These are phyloP conservation scores for Cryptococcus sp. DNA, from an alignment of 1,284 basidiomycete species.

Conservation along the genomic window DNA sequence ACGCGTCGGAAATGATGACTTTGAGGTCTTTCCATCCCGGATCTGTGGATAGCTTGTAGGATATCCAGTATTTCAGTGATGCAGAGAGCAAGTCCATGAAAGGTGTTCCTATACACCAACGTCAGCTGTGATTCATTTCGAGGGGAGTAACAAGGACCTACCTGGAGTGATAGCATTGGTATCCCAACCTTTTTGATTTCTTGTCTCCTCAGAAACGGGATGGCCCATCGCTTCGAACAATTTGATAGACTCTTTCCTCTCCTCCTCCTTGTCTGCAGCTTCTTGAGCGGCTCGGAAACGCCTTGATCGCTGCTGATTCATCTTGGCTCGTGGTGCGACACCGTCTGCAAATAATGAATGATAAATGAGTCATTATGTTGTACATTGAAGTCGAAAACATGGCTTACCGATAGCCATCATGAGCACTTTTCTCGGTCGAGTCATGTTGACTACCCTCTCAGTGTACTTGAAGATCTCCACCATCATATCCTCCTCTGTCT, in stretches of 20 bases:
- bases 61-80: slow-evolving; percentile 94
- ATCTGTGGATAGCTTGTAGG: slow-evolving; percentile 90
- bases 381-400: not conserved
- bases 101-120: slow-evolving; percentile 65
- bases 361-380: not conserved
- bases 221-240: slow-evolving; percentile 97
- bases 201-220: slow-evolving; percentile 77
- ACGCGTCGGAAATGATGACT: slow-evolving; percentile 95
- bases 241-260: slow-evolving; percentile 73
- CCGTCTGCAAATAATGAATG: slow-evolving; percentile 68
- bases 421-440: slow-evolving; percentile 88
- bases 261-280: slow-evolving; percentile 89
- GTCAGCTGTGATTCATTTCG: slow-evolving; percentile 11
- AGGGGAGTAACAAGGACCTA: slow-evolving; percentile 7
- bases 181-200: slow-evolving; percentile 89
- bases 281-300: slow-evolving; percentile 95
- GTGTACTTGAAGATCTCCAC: slow-evolving; percentile 95
- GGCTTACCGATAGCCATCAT: slow-evolving; percentile 94
- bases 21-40: slow-evolving; percentile 92
- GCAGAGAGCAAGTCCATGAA: slow-evolving; percentile 93
- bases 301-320: slow-evolving; percentile 97
- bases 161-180: slow-evolving; percentile 96
- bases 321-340: slow-evolving; percentile 96
- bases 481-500: slow-evolving; percentile 99
- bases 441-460: slow-evolving; percentile 95